Evolutionary conservation across 139 green algal species (phyloP).

Genomic region (Closterium sp.): DNA sequence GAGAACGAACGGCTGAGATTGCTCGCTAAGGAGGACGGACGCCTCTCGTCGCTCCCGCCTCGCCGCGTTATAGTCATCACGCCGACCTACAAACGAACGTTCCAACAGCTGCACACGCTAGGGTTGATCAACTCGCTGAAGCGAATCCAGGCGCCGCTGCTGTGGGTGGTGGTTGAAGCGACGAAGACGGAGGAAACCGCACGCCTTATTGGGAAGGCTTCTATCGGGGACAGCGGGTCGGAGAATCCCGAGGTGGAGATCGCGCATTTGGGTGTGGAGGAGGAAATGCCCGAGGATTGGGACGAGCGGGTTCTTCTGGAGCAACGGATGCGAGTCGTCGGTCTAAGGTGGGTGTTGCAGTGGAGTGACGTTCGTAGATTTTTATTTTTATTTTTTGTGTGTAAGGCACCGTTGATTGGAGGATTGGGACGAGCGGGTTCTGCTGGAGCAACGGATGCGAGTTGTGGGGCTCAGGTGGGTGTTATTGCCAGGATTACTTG

Average conservation of each 20-base stretch:
- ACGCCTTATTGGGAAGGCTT: background rate
- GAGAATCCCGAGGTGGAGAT: background rate
- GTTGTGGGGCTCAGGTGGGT: background rate
- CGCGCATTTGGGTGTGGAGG: background rate
- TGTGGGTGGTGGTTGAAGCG: conserved; percentile 34
- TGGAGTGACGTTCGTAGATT: too few relatives aligned
- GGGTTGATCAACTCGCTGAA: conserved; percentile 16
- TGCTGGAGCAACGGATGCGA: background rate
- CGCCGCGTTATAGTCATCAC: conserved; percentile 27
- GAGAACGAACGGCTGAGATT: background rate
- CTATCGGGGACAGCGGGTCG: background rate
- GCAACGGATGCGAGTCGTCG: background rate
- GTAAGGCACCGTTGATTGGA: too few relatives aligned
- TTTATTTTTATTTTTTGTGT: too few relatives aligned
- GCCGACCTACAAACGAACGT: conserved; percentile 25
- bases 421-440: background rate
- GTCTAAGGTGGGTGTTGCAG: background rate
- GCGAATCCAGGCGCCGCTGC: background rate
- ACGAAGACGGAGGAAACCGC: background rate
- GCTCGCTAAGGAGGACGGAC: background rate
- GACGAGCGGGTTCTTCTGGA: background rate
- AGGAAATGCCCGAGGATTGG: background rate
- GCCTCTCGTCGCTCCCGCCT: background rate
- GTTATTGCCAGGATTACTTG: too few relatives aligned
- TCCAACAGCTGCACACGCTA: conserved; percentile 23